Base-by-base conservation (phyloP, 345 rosid species). In the Bretschneidera sinensis region DNA sequence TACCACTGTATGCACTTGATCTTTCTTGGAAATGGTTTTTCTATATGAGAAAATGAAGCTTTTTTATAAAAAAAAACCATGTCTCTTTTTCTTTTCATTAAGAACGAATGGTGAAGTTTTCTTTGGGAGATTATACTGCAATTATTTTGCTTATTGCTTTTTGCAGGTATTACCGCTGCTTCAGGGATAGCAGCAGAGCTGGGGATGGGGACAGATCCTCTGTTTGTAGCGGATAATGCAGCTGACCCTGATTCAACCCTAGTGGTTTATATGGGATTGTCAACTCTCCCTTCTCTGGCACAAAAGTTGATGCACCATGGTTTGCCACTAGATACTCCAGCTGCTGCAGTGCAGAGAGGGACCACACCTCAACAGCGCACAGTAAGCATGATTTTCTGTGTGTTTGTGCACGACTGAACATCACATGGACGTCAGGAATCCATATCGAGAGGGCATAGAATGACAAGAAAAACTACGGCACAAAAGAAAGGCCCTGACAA, bases 161-260 rank as follows among this genome's bases (percentile, higher is more conserved):
- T 55, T 79, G 64, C 79, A 87, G 97, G 97, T 57, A 94, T 94
- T 18, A 94, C 99, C 25, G 97, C 99, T 0, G 99, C 97, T 21
- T 94, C 99, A 0, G 99, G 97, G 55, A 94, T 94, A 66, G 83
- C 96, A 48, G 97, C 99, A 24, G 99, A 90, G 76, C 73, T 90
- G 19, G 97, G 99, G 51, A 79, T 94, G 18, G 92, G 95, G 50
- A 80, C 78, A 0, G 97, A 90, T 57, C 92, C 95, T 58, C 61
- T 87, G 13, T 90, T 81, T 61, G 89, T 94, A 21, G 97, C 96
- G 5, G 91, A 88, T 75, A 90, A 86, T 67, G 95, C 92, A 48
- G 95, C 91, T 49, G 96, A 94, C 51, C 87, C 82, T 15, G 96
- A 88, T 68, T 81, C 97, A n/a, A 94, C 97, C 17, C 74, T 90